phyloP scores from a whole-genome alignment of 768 basidiomycete species.

The Rhodotorula graminis region DNA sequence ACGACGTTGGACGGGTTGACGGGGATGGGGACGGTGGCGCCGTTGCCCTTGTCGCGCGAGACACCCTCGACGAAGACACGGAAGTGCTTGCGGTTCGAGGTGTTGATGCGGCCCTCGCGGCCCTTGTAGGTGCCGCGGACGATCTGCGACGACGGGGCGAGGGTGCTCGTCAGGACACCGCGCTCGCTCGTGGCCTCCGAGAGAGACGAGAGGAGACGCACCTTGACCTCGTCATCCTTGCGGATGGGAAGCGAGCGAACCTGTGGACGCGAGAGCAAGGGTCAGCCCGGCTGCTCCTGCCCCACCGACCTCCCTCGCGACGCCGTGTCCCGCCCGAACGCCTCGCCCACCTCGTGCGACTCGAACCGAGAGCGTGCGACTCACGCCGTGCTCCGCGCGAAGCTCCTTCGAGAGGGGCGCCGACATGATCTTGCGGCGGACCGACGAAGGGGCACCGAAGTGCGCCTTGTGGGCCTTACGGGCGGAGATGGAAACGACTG shows the following conservation, averaged over 20 bases:
- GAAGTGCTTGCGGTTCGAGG: slow-evolving; percentile 59
- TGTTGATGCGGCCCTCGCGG: slow-evolving; percentile 87
- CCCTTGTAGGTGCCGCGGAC: slow-evolving; percentile 98
- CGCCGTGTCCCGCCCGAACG: neutral
- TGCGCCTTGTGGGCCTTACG: slow-evolving; percentile 99
- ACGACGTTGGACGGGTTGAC: slow-evolving; percentile 96
- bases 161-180: neutral
- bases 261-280: slow-evolving; percentile 48
- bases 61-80: slow-evolving; percentile 98
- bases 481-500: slow-evolving; percentile 85
- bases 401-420: slow-evolving; percentile 93
- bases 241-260: slow-evolving; percentile 87
- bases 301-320: neutral
- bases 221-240: slow-evolving; percentile 88
- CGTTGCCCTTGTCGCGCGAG: slow-evolving; percentile 94
- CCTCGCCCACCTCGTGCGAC: neutral
- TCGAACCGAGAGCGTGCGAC: slow-evolving; percentile 53
- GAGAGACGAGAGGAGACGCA: neutral
- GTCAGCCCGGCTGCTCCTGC: neutral
- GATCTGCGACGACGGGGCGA: slow-evolving; percentile 53
- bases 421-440: slow-evolving; percentile 97
- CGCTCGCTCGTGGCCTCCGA: too few species aligned
- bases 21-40: slow-evolving; percentile 85
- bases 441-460: slow-evolving; percentile 88
- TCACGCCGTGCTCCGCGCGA: slow-evolving; percentile 69